Evolutionary conservation across 179 eudicot genomes (phyloP).

Genomic region (Spinacia oleracea): DNA sequence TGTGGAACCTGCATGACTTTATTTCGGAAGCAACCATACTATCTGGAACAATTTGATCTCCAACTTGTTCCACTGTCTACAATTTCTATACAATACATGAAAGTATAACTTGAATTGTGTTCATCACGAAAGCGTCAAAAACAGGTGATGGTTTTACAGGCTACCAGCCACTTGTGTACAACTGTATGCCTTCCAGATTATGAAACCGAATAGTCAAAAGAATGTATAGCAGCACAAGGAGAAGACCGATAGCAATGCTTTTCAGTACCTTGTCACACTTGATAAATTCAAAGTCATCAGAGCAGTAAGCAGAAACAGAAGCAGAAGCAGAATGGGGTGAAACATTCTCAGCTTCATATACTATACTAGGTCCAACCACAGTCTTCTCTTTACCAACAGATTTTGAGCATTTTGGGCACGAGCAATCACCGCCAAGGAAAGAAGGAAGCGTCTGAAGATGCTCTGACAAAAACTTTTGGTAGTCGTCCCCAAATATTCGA

Average conservation of each 20-base stretch:
- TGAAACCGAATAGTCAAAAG: conserved; percentile 19
- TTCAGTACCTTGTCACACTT: conserved; percentile 21
- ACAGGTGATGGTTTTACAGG: neutral
- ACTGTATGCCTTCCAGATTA: conserved; percentile 22
- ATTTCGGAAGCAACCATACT: neutral
- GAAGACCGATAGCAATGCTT: conserved; percentile 28
- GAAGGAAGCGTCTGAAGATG: conserved; percentile 46
- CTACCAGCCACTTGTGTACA: conserved; percentile 15
- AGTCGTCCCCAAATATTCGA: conserved; percentile 48
- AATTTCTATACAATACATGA: neutral
- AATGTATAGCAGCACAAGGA: conserved; percentile 30
- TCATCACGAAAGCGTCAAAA: neutral
- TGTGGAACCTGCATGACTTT: neutral
- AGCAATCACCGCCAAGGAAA: conserved; percentile 62
- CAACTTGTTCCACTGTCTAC: neutral
- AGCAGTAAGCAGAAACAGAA: neutral
- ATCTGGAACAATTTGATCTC: neutral
- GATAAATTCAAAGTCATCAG: conserved; percentile 16
- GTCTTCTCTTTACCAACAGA: conserved; percentile 5
- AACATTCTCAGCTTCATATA: conserved; percentile 13
- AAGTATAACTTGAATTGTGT: neutral
- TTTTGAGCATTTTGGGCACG: conserved; percentile 47
- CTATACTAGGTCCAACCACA: conserved; percentile 11
- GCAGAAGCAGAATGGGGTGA: conserved; percentile 6
- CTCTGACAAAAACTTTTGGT: conserved; percentile 39